Conservation (phyloP, 495 filamentous ascomycete species). For the Neurospora sp. region DNA sequence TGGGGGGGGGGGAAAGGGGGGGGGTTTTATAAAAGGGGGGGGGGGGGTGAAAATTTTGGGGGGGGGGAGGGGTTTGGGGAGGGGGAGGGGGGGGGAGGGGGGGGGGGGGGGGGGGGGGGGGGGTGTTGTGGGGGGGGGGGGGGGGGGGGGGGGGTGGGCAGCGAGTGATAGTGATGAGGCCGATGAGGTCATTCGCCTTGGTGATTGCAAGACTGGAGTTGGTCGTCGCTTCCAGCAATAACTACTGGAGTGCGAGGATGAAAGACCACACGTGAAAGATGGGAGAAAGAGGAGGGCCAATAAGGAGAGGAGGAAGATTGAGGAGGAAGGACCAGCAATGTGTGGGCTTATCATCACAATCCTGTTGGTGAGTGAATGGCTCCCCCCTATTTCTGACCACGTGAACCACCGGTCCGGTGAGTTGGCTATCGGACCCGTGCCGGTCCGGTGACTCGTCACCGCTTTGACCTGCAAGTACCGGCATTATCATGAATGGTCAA, state of each 20-base stretch:
- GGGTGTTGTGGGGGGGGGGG: too few relatives aligned
- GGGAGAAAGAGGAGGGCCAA: background rate
- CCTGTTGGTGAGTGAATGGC: background rate
- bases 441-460: background rate
- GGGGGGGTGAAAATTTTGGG: too few relatives aligned
- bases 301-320: background rate
- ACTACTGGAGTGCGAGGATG: background rate
- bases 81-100: too few relatives aligned
- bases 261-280: background rate
- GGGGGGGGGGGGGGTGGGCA: too few relatives aligned
- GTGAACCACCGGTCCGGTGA: background rate
- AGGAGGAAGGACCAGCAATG: background rate
- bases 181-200: background rate
- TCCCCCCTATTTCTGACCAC: fast-evolving
- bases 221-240: background rate
- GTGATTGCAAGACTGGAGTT: background rate
- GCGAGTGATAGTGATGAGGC: background rate
- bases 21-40: too few relatives aligned
- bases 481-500: background rate
- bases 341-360: background rate
- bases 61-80: too few relatives aligned
- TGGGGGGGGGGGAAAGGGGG: too few relatives aligned
- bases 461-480: background rate
- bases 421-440: background rate
- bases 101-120: too few relatives aligned